These are phyloP conservation scores for Calonectria pauciramosa DNA, from an alignment of 2,329 filamentous ascomycete species.

Conservation along the genomic window DNA sequence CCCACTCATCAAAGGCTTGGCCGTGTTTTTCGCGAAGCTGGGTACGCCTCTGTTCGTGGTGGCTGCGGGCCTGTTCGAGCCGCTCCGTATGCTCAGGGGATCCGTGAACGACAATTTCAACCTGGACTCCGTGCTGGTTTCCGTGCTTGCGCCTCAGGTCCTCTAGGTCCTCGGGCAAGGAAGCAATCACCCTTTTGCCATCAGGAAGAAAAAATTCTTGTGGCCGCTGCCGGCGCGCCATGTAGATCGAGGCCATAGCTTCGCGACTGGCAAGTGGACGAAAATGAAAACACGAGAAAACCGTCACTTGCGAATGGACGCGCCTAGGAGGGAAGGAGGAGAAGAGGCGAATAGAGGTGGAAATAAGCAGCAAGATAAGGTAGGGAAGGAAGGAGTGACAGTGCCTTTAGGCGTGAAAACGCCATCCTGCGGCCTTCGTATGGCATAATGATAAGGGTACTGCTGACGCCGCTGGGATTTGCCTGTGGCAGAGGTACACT, in stretches of 20 bases:
- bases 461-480: background rate
- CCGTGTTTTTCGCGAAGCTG: slow-evolving; percentile 63
- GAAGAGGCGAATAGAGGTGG: slow-evolving; percentile 19
- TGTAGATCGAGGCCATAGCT: slow-evolving; percentile 40
- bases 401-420: slow-evolving; percentile 30
- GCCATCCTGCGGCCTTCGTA: slow-evolving; percentile 27
- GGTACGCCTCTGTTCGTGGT: slow-evolving; percentile 64
- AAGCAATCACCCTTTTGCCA: slow-evolving; percentile 69
- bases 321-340: background rate
- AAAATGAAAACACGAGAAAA: background rate
- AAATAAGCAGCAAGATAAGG: slow-evolving; percentile 35
- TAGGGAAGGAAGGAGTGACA: slow-evolving; percentile 5
- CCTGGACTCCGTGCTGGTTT: slow-evolving; percentile 51
- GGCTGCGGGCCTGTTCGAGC: slow-evolving; percentile 63
- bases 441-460: slow-evolving; percentile 19
- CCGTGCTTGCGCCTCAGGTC: slow-evolving; percentile 60
- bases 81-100: slow-evolving; percentile 61
- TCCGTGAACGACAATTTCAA: slow-evolving; percentile 72
- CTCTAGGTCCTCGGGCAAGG: slow-evolving; percentile 68
- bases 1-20: slow-evolving; percentile 68
- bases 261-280: background rate
- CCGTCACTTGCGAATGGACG: slow-evolving; percentile 1
- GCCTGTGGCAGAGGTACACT: background rate
- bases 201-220: slow-evolving; percentile 68
- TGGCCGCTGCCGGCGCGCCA: slow-evolving; percentile 53